phyloP scores from a whole-genome alignment of 2,329 filamentous ascomycete species.

The Uncinocarpus reesii region DNA sequence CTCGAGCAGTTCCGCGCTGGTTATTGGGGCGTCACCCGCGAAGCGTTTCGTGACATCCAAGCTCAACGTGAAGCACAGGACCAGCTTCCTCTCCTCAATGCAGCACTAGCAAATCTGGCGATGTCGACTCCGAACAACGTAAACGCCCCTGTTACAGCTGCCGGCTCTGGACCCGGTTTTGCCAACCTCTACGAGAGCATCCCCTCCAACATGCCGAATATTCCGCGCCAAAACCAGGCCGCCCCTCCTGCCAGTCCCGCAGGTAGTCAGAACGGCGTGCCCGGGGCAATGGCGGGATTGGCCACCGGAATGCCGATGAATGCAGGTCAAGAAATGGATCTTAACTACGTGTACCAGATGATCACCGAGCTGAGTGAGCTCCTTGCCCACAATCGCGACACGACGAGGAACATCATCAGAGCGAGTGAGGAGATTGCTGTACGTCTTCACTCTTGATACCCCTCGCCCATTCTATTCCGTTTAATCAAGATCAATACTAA shows the following conservation, averaged over 20 bases:
- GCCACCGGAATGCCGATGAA: slow-evolving; percentile 34
- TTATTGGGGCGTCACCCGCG: slow-evolving; percentile 14
- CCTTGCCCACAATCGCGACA: slow-evolving; percentile 41
- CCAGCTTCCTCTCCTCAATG: slow-evolving; percentile 27
- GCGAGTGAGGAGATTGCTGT: slow-evolving; percentile 43
- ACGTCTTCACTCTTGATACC: slow-evolving; percentile 17
- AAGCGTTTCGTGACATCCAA: slow-evolving; percentile 8
- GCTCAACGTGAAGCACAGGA: slow-evolving; percentile 12
- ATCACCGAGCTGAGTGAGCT: slow-evolving; percentile 42
- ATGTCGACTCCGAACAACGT: slow-evolving; percentile 15
- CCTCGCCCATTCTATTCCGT: background rate
- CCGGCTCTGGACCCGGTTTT: slow-evolving; percentile 15
- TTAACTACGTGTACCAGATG: slow-evolving; percentile 43
- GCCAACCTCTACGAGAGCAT: slow-evolving; percentile 28
- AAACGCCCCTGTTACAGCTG: slow-evolving; percentile 16
- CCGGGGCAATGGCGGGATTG: slow-evolving; percentile 22
- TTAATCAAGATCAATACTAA: background rate
- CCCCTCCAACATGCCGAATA: slow-evolving; percentile 21
- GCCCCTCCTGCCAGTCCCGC: slow-evolving; percentile 24
- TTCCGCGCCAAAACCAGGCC: slow-evolving; percentile 28
- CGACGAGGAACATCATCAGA: slow-evolving; percentile 40
- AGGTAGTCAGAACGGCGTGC: slow-evolving; percentile 10
- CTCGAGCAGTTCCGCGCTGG: slow-evolving; percentile 17
- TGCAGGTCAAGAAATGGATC: slow-evolving; percentile 43
- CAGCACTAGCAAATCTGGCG: slow-evolving; percentile 24